Conservation (phyloP, 2,329 filamentous ascomycete genomes). For the Lasiodiplodia hormozganensis region DNA sequence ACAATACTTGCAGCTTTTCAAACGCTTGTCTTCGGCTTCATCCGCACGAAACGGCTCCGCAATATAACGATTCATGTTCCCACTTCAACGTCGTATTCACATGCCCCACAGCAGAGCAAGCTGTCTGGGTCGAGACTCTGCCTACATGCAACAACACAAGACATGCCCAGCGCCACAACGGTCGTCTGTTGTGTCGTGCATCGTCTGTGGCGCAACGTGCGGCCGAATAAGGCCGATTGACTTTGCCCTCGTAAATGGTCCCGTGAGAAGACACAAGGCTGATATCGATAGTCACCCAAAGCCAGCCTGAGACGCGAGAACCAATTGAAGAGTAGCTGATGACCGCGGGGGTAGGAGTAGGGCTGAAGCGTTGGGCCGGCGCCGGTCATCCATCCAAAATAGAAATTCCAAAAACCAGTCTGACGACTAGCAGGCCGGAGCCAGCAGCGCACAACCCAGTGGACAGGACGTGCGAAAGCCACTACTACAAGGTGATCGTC, state of each 20-base stretch:
- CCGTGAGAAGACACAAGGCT: neutral
- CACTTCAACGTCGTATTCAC: neutral
- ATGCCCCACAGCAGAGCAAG: neutral
- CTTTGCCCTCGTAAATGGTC: neutral
- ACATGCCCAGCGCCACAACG: neutral
- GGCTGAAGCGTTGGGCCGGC: neutral
- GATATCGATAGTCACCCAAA: neutral
- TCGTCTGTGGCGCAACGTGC: neutral
- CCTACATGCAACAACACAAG: neutral
- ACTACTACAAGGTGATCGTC: neutral
- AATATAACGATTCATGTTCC: slow-evolving; percentile 8
- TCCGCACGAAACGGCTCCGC: slow-evolving; percentile 9
- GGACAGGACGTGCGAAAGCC: neutral
- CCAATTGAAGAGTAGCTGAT: too few species aligned
- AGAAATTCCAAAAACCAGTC: neutral
- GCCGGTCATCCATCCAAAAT: neutral
- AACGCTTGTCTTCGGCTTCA: neutral
- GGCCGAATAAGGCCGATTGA: neutral
- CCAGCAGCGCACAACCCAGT: neutral
- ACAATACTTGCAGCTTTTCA: neutral
- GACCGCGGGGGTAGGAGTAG: neutral
- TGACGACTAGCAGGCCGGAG: neutral
- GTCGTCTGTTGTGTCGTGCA: neutral
- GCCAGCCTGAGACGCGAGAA: neutral
- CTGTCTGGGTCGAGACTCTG: neutral